A percentile compares a stretch with the other conserved stretches of the same genome.
These are phyloP conservation scores for Ilyonectria sp. DNA, from an alignment of 2,329 filamentous ascomycete species.

Conservation along the genomic window DNA sequence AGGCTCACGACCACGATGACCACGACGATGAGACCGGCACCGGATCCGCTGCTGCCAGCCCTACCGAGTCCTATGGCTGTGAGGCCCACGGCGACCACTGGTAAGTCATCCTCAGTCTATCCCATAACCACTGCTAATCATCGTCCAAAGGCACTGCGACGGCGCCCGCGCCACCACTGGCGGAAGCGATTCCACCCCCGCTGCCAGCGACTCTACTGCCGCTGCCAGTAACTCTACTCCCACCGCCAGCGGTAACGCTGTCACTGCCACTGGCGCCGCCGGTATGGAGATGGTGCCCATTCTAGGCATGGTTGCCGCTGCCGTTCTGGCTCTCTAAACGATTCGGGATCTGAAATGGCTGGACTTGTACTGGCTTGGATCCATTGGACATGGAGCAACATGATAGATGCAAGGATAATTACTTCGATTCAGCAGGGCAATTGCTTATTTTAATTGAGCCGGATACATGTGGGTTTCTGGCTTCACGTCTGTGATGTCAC, in stretches of 20 bases:
- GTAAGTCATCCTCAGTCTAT: not conserved
- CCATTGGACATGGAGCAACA: not conserved
- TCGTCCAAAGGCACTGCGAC: conserved; percentile 41
- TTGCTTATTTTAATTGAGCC: conserved; percentile 21
- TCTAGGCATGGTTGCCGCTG: conserved; percentile 41
- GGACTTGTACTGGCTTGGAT: not conserved
- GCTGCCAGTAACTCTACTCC: not conserved
- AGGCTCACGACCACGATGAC: conserved; percentile 36
- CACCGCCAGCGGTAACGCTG: not conserved
- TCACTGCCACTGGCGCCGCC: conserved; percentile 34
- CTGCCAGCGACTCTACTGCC: conserved; percentile 6
- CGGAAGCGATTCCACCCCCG: conserved; percentile 25
- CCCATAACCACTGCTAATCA: not conserved
- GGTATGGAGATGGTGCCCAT: conserved; percentile 40
- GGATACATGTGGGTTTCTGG: not conserved
- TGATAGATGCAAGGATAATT: conserved; percentile 10
- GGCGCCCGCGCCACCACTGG: conserved; percentile 30
- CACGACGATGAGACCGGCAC: conserved; percentile 29
- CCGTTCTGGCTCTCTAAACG: conserved; percentile 41
- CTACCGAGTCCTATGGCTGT: conserved; percentile 45
- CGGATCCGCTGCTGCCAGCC: conserved; percentile 29
- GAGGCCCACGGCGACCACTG: conserved; percentile 46
- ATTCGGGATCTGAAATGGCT: not conserved
- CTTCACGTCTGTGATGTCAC: not conserved
- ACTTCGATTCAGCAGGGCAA: conserved; percentile 11